Evolutionary conservation across 345 rosid genomes (phyloP), one percentile per base, ranked within the genome.

Genomic region (Brassica incana): DNA sequence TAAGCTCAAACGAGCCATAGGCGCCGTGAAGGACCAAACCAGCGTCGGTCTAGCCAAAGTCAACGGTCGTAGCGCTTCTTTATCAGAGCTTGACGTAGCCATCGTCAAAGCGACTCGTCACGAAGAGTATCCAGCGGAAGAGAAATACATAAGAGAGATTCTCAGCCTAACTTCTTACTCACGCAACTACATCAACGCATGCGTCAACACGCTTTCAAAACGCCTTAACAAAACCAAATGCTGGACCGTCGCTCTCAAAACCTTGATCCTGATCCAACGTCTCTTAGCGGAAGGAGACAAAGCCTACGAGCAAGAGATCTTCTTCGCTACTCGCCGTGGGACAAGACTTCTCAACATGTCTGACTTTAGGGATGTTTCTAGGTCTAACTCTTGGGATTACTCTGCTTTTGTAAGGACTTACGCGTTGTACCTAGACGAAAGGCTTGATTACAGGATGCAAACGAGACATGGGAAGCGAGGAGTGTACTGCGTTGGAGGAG

Each of bases 51-150:
- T 95, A 7, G 97, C 98, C 27, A 95, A 88, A 85, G 96, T 91
- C 9, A 86, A 90, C 0, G 87, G 90, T 4, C 87, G 81, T 80
- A 91, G 92, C 85, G 77, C 87, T 77, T 87, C 90, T 1, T 43
- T 86, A 6, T 82, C 97, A 0, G 97, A 92, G 73, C 90, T 92
- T 0, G 97, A 91, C 32, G 90, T 95, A 0, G 97, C 99, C 48
- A 90, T 95, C 11, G 91, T 95, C 4, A 95, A 92, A 82, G 97
- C 97, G 20, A 95, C 98, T 5, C 81, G 97, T 54, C 99, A 95
- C 56, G 96, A 91, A 72, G 97, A 90, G 69, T 78, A 81, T 73
- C 99, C 99, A 0, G 97, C 99, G 0, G 98, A 92, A 23, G 99
- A 95, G 76, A 79, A 84, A 50, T 82, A 91, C 78, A 74, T 91